Conservation (phyloP, 2,329 filamentous ascomycete genomes). For the Allantophomopsis lycopodina region DNA sequence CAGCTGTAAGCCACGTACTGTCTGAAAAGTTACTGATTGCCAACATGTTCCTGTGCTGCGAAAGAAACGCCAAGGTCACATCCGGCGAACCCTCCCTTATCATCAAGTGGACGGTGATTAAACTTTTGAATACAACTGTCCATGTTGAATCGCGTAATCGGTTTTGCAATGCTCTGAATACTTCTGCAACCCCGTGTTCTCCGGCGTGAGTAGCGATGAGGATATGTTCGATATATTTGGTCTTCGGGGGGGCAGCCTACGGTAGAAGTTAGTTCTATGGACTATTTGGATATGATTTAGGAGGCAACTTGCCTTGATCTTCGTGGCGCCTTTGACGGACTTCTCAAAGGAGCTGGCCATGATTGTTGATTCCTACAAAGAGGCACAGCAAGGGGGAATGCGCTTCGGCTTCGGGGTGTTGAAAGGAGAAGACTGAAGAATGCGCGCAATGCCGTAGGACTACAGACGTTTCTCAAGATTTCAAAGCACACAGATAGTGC, state of each 20-base stretch:
- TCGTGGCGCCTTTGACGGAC: constrained; percentile 96
- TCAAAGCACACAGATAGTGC: too few species aligned
- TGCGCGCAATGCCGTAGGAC: too few species aligned
- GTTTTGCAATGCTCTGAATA: constrained; percentile 83
- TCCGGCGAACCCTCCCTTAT: constrained; percentile 88
- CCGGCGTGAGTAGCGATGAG: constrained; percentile 88
- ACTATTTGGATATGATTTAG: not conserved
- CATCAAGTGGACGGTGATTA: constrained; percentile 95
- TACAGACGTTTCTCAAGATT: too few species aligned
- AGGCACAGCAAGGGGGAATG: too few species aligned
- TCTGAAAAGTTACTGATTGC: constrained; percentile 87
- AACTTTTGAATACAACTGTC: constrained; percentile 98
- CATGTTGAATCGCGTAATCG: constrained; percentile 91
- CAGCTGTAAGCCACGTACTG: constrained; percentile 40
- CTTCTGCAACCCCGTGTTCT: constrained; percentile 87
- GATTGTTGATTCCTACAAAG: constrained; percentile 1
- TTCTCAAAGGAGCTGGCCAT: constrained; percentile 95
- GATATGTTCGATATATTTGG: constrained; percentile 90
- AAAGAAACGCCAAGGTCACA: constrained; percentile 72
- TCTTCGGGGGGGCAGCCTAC: constrained; percentile 88
- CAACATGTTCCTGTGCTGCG: constrained; percentile 69
- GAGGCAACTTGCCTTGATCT: constrained; percentile 63
- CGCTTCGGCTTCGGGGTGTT: too few species aligned
- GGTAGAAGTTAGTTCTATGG: too few species aligned
- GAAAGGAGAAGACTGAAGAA: too few species aligned